phyloP scores from a whole-genome alignment of 2,329 filamentous ascomycete genomes.

The Penicillium thymicola region DNA sequence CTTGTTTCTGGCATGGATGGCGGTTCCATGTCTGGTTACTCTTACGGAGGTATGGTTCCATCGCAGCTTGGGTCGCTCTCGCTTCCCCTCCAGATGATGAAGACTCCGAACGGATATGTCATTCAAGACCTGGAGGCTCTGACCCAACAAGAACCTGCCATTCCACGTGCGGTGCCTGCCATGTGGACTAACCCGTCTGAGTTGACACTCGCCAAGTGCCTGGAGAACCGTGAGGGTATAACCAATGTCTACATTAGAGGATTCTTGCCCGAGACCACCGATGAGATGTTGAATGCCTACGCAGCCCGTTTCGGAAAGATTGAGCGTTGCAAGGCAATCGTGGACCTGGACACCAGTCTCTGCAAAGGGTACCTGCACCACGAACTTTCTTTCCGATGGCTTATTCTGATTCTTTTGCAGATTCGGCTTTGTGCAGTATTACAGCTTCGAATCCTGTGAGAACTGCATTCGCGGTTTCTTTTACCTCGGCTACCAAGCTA shows the following conservation, averaged over 20 bases:
- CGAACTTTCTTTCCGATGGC: conserved; percentile 5
- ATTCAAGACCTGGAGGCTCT: conserved; percentile 59
- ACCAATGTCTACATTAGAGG: conserved; percentile 98
- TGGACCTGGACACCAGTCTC: conserved; percentile 85
- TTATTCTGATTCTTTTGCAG: conserved; percentile 49
- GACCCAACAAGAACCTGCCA: conserved; percentile 70
- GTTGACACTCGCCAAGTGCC: conserved; percentile 86
- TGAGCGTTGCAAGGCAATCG: conserved; percentile 97
- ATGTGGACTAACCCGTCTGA: conserved; percentile 77
- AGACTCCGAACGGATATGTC: conserved; percentile 45
- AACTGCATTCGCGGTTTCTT: conserved; percentile 96
- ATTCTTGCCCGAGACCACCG: conserved; percentile 89
- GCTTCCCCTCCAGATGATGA: conserved; percentile 46
- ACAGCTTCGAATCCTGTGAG: conserved; percentile 81
- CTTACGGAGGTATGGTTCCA: conserved; percentile 64
- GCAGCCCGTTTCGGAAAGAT: conserved; percentile 87
- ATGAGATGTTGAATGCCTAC: conserved; percentile 79
- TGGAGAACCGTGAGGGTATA: conserved; percentile 92
- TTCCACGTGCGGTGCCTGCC: conserved; percentile 86
- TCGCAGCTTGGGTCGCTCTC: conserved; percentile 46
- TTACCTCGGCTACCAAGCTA: conserved; percentile 92
- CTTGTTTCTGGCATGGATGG: conserved; percentile 54
- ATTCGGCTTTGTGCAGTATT: conserved; percentile 97
- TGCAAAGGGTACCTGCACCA: conserved; percentile 78
- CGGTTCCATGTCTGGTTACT: conserved; percentile 47